Evolutionary conservation across 2,329 filamentous ascomycete species (phyloP).

Genomic region (Colletotrichum agaves): DNA sequence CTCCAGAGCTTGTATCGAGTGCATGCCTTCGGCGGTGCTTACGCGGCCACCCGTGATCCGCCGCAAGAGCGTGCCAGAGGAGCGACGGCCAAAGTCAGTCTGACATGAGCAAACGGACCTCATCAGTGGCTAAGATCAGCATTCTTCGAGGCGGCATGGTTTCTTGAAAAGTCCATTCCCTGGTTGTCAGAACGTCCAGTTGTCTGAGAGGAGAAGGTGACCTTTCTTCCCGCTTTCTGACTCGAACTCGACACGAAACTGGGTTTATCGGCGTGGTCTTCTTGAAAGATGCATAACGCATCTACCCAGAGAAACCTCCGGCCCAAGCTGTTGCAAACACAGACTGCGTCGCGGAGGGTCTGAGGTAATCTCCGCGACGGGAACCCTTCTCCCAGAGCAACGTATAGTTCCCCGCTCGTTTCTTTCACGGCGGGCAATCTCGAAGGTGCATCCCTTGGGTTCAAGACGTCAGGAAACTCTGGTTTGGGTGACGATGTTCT

Average conservation of each 20-base stretch:
- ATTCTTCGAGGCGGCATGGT: neutral
- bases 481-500: too few species aligned
- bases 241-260: neutral
- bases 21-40: neutral
- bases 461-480: neutral
- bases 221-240: neutral
- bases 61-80: too few species aligned
- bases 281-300: slow-evolving; percentile 31
- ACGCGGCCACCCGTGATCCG: neutral
- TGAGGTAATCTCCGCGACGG: neutral
- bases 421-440: neutral
- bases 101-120: neutral
- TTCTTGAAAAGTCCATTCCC: slow-evolving; percentile 16
- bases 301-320: slow-evolving; percentile 9
- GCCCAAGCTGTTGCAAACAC: neutral
- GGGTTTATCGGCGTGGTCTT: slow-evolving; percentile 22
- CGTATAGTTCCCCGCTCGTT: neutral
- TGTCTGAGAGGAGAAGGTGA: accelerated
- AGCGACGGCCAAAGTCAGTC: neutral
- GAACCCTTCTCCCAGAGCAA: neutral
- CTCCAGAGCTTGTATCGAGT: neutral
- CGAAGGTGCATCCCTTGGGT: neutral
- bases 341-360: neutral
- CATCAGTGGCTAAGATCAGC: neutral
- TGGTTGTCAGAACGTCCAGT: accelerated